A percentile compares a stretch with the other conserved stretches of the same genome.
Conservation (phyloP, 495 filamentous ascomycete species). For the Penicillium cosmopolitanum region DNA sequence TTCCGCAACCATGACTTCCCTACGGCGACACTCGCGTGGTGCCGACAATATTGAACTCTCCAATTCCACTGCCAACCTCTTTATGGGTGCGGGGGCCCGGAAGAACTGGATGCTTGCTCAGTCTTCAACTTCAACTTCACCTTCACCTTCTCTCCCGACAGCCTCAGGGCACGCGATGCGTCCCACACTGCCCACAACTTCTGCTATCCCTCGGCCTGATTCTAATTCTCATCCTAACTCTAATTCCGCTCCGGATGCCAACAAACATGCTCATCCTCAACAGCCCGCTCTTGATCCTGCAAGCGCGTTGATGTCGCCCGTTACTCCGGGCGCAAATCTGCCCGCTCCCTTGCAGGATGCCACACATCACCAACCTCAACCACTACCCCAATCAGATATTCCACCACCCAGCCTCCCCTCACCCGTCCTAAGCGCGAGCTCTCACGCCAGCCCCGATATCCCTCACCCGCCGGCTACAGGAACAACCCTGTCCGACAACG, state of each 20-base stretch:
- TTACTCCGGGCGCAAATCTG: conserved; percentile 26
- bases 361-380: neutral
- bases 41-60: conserved; percentile 52
- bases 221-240: neutral
- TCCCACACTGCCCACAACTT: neutral
- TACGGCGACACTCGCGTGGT: conserved; percentile 3
- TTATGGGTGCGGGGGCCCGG: conserved; percentile 62
- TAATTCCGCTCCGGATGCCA: neutral
- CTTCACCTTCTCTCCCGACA: conserved; percentile 1
- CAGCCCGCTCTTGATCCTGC: neutral
- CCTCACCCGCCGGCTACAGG: neutral
- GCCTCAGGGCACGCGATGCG: neutral
- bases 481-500: neutral
- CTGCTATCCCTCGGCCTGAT: no score
- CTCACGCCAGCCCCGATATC: conserved; percentile 20
- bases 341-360: neutral
- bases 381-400: conserved; percentile 3
- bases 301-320: conserved; percentile 24
- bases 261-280: neutral
- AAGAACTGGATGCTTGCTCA: conserved; percentile 65
- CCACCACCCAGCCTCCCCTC: conserved; percentile 18
- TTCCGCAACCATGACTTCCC: conserved; percentile 1
- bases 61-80: conserved; percentile 70
- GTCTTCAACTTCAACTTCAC: conserved; percentile 6
- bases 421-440: conserved; percentile 21